Conservation (phyloP, 2,329 filamentous ascomycete genomes). For the Stagonosporopsis cucurbitacearum region DNA sequence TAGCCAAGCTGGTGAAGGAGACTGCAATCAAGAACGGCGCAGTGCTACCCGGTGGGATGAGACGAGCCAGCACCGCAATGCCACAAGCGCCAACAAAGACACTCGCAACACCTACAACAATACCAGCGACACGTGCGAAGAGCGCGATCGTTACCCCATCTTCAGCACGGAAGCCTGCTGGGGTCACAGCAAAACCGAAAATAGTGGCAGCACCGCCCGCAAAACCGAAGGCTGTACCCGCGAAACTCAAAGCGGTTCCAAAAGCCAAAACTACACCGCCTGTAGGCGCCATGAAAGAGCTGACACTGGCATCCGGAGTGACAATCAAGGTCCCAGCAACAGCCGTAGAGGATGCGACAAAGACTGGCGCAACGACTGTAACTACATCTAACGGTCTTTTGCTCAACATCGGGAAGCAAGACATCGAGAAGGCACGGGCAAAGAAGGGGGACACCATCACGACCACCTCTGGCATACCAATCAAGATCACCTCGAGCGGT, state of each 20-base stretch:
- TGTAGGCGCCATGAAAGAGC: conserved; percentile 36
- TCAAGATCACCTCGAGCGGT: conserved; percentile 41
- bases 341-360: conserved; percentile 41
- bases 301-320: conserved; percentile 41
- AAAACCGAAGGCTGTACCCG: conserved; percentile 12
- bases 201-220: conserved; percentile 19
- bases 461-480: conserved; percentile 41
- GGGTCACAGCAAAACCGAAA: conserved; percentile 12
- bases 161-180: conserved; percentile 22
- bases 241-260: conserved; percentile 10
- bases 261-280: conserved; percentile 25
- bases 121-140: conserved; percentile 29
- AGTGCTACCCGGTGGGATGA: conserved; percentile 40
- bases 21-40: conserved; percentile 47
- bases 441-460: conserved; percentile 36
- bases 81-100: conserved; percentile 35
- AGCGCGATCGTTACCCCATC: conserved; percentile 32
- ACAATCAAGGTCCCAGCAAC: conserved; percentile 43
- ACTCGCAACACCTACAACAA: conserved; percentile 24
- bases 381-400: conserved; percentile 39
- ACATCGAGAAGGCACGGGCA: conserved; percentile 41
- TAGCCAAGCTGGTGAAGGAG: conserved; percentile 48
- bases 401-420: conserved; percentile 41
- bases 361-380: conserved; percentile 33
- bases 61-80: conserved; percentile 38